Percentiles rank a stretch among this genome's conserved stretches.
phyloP scores from a whole-genome alignment of 2,329 filamentous ascomycete genomes.

The Teratosphaeria nubilosa region DNA sequence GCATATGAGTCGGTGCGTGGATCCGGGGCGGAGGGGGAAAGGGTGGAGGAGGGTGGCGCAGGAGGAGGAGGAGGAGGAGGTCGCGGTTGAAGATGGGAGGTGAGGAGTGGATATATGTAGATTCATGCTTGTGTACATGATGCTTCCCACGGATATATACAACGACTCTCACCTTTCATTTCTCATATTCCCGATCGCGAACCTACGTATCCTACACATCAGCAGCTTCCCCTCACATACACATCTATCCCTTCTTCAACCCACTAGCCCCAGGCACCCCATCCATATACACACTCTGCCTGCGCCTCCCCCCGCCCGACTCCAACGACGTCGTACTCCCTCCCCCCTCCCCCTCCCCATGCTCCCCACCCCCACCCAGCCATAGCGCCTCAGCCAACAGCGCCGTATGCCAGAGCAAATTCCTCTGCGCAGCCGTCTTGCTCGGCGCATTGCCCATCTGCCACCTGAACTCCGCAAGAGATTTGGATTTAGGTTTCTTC shows the following conservation, averaged over 20 bases:
- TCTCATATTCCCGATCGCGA: too few species aligned
- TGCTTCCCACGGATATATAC: background rate
- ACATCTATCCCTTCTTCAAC: background rate
- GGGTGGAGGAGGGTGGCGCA: constrained; percentile 1
- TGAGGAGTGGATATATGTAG: background rate
- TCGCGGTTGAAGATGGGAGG: background rate
- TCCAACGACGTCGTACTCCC: background rate
- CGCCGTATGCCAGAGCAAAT: constrained; percentile 8
- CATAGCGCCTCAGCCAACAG: constrained; percentile 9
- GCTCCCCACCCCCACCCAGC: background rate
- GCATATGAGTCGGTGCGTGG: constrained; percentile 29
- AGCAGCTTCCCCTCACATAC: too few species aligned
- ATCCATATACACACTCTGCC: background rate
- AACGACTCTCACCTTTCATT: background rate
- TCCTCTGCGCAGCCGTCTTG: constrained; percentile 7
- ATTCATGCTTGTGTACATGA: too few species aligned
- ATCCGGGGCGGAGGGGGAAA: constrained; percentile 1
- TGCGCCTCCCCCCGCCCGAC: background rate
- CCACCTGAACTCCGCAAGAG: background rate
- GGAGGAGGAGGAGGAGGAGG: background rate
- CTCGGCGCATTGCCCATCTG: background rate
- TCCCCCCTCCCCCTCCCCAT: background rate
- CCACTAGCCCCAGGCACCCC: background rate
- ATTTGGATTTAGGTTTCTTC: constrained; percentile 1
- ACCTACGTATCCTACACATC: too few species aligned